Conservation (phyloP, 2,329 filamentous ascomycete genomes). For the Metarhizium album region DNA sequence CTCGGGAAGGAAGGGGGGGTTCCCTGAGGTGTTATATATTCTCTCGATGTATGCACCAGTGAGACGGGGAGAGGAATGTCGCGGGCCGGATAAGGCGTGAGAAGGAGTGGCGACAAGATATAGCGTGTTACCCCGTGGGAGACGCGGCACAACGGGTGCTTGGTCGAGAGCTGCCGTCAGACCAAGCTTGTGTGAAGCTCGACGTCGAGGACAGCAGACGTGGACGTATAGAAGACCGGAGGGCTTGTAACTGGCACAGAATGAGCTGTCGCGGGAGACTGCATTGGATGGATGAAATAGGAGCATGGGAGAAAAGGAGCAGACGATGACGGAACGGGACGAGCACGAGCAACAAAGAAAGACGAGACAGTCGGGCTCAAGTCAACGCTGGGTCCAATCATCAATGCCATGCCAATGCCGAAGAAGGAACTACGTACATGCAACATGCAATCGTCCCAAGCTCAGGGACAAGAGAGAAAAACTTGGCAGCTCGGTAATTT, state of each 20-base stretch:
- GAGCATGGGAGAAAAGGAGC: neutral
- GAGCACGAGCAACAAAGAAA: no score
- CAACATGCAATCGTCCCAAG: neutral
- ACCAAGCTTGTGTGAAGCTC: slow-evolving; percentile 1
- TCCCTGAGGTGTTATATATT: slow-evolving; percentile 11
- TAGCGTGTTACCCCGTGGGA: neutral
- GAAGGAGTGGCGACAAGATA: slow-evolving; percentile 5
- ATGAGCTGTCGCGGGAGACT: slow-evolving; percentile 7
- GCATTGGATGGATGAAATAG: slow-evolving; percentile 2
- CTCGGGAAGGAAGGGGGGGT: no score
- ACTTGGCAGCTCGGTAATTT: neutral
- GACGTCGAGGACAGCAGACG: neutral
- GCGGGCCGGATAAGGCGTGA: slow-evolving; percentile 1
- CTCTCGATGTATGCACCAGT: neutral
- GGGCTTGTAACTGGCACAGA: slow-evolving; percentile 1
- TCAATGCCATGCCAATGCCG: no score
- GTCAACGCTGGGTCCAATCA: neutral
- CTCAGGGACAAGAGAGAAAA: slow-evolving; percentile 1
- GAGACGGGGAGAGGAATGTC: slow-evolving; percentile 8
- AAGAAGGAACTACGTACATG: neutral
- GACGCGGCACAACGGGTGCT: neutral
- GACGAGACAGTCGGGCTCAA: neutral
- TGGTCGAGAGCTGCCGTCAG: slow-evolving; percentile 6
- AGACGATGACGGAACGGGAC: slow-evolving; percentile 1
- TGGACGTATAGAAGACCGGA: neutral